Percentiles rank a stretch among this genome's conserved stretches.
These are phyloP conservation scores for Aphanoascus verrucosus DNA, from an alignment of 2,329 filamentous ascomycete genomes.

Conservation along the genomic window DNA sequence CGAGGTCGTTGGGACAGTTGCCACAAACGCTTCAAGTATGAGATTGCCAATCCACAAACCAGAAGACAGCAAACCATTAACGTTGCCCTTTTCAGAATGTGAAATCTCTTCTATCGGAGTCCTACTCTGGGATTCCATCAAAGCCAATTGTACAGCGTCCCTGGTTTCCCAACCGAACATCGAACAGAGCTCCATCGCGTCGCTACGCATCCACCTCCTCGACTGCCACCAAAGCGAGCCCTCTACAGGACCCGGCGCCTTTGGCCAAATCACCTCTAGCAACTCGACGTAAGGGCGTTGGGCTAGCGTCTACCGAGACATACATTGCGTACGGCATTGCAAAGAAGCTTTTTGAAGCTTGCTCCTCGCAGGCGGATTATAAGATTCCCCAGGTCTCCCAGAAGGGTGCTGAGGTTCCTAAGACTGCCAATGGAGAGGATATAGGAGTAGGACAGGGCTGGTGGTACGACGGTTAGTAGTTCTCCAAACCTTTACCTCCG, in stretches of 20 bases:
- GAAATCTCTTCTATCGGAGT: neutral
- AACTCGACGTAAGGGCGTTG: neutral
- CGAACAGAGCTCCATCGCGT: neutral
- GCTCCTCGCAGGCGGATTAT: slow-evolving; percentile 64
- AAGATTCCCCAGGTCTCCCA: slow-evolving; percentile 57
- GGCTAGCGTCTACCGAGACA: slow-evolving; percentile 38
- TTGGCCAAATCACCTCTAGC: slow-evolving; percentile 8
- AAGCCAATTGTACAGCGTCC: slow-evolving; percentile 8
- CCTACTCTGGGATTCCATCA: neutral
- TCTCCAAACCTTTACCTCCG: neutral
- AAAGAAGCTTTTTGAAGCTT: slow-evolving; percentile 66
- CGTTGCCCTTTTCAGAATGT: neutral
- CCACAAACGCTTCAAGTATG: slow-evolving; percentile 3
- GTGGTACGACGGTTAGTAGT: slow-evolving; percentile 66
- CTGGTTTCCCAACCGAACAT: neutral
- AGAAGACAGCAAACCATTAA: neutral
- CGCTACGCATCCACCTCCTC: slow-evolving; percentile 1
- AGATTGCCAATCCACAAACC: neutral
- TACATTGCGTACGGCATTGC: slow-evolving; percentile 75
- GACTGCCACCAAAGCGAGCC: slow-evolving; percentile 17
- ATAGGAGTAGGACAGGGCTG: slow-evolving; percentile 61
- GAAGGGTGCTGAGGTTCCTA: slow-evolving; percentile 56
- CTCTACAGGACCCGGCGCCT: slow-evolving; percentile 21
- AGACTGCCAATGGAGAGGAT: slow-evolving; percentile 69
- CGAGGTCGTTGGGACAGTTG: neutral